Percentiles rank a stretch among this genome's conserved stretches.
These are phyloP conservation scores for Saprolegnia diclina DNA, from an alignment of 352 stramenopile genomes.

Conservation along the genomic window DNA sequence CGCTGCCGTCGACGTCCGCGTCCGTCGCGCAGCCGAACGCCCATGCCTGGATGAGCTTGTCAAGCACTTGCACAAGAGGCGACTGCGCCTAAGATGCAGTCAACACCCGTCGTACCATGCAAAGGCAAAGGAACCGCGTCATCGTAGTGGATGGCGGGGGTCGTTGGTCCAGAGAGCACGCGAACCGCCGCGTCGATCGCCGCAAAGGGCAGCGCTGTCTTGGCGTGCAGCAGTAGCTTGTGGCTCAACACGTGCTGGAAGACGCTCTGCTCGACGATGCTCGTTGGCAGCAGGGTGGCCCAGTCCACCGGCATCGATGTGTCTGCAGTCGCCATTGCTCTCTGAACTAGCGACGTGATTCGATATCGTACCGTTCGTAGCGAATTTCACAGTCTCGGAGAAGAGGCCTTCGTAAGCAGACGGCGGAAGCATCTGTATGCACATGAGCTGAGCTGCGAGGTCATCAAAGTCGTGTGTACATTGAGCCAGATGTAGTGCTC, in stretches of 20 bases:
- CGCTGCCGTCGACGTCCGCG: background rate
- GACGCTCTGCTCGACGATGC: background rate
- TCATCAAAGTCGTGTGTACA: background rate
- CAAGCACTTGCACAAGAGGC: background rate
- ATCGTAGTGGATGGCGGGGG: background rate
- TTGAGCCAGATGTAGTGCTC: background rate
- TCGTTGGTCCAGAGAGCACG: background rate
- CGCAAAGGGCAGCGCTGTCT: slow-evolving; percentile 1
- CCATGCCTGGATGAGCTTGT: slow-evolving; percentile 8
- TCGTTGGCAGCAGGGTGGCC: background rate
- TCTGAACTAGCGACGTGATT: background rate
- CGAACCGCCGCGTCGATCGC: background rate
- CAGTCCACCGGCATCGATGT: background rate
- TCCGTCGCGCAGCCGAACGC: slow-evolving; percentile 9
- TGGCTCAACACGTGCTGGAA: slow-evolving; percentile 16
- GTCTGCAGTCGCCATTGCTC: background rate
- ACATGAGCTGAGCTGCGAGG: background rate
- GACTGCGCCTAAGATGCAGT: background rate
- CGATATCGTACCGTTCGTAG: background rate
- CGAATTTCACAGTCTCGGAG: background rate
- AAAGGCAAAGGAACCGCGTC: no score
- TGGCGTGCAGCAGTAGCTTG: slow-evolving; percentile 13
- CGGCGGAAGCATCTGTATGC: background rate
- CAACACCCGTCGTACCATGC: no score
- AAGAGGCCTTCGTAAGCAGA: background rate